These are phyloP conservation scores for Aspergillus affinis DNA, from an alignment of 495 filamentous ascomycete genomes.

Conservation along the genomic window DNA sequence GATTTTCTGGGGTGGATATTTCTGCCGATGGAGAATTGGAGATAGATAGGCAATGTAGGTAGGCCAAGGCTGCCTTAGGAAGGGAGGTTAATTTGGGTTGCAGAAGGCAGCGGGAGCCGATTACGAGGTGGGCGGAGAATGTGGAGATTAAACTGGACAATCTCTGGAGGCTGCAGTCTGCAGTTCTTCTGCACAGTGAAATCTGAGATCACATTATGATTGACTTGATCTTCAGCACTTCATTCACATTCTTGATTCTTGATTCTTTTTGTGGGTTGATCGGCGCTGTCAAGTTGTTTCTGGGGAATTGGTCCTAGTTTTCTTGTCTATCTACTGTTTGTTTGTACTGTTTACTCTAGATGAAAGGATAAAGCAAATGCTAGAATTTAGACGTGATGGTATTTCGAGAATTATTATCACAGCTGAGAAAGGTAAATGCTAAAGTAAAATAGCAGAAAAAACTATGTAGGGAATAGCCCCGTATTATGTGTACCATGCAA, in stretches of 20 bases:
- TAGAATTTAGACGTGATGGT: neutral
- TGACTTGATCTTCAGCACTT: too few species aligned
- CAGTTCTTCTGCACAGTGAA: too few species aligned
- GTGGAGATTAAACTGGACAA: neutral
- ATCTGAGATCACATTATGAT: too few species aligned
- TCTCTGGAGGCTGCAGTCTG: too few species aligned
- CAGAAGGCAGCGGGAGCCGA: too few species aligned
- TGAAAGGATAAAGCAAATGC: neutral
- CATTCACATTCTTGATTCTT: too few species aligned
- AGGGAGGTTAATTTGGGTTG: too few species aligned
- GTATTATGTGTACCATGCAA: neutral
- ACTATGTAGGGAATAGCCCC: neutral
- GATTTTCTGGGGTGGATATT: neutral
- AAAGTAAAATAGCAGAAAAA: neutral
- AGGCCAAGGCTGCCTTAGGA: too few species aligned
- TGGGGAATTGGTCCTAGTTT: neutral
- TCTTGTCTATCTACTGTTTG: too few species aligned
- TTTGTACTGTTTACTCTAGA: too few species aligned
- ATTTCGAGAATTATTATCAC: constrained; percentile 3
- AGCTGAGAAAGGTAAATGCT: neutral
- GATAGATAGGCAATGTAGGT: too few species aligned
- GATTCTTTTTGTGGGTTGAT: neutral
- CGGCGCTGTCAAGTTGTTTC: constrained; percentile 9
- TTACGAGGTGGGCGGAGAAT: neutral
- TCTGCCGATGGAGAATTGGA: too few species aligned